Evolutionary conservation across 2,329 filamentous ascomycete species (phyloP).

Genomic region (Neurospora crassa): DNA sequence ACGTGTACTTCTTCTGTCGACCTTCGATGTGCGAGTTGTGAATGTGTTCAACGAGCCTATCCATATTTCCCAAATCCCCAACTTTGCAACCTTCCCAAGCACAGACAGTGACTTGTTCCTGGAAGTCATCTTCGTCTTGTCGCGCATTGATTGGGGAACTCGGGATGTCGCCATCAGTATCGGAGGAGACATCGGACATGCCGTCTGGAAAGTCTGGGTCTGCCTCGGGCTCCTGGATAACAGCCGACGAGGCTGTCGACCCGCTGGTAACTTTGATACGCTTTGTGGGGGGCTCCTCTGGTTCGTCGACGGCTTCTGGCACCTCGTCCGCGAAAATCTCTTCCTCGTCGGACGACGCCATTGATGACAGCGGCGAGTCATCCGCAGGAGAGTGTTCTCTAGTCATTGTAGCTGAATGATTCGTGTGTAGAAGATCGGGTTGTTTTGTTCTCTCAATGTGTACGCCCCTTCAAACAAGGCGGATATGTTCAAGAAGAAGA

Average conservation of each 20-base stretch:
- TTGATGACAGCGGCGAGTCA: constrained; percentile 39
- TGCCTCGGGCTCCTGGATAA: constrained; percentile 34
- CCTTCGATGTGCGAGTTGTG: constrained; percentile 92
- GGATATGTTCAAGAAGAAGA: not conserved
- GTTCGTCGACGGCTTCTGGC: constrained; percentile 31
- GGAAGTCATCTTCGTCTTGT: constrained; percentile 63
- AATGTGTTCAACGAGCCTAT: constrained; percentile 70
- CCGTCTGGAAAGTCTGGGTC: constrained; percentile 45
- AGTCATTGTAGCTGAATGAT: constrained; percentile 10
- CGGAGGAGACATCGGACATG: constrained; percentile 71
- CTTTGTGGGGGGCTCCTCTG: constrained; percentile 33
- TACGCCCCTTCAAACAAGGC: not conserved
- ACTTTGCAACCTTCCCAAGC: constrained; percentile 67
- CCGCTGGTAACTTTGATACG: constrained; percentile 36
- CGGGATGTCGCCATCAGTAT: constrained; percentile 79
- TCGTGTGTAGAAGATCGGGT: not conserved
- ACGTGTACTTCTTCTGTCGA: constrained; percentile 94
- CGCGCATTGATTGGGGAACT: constrained; percentile 59
- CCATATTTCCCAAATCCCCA: constrained; percentile 70
- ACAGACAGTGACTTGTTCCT: constrained; percentile 70
- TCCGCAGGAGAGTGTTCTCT: constrained; percentile 26
- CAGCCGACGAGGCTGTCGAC: constrained; percentile 36
- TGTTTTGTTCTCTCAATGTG: not conserved
- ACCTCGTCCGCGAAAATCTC: constrained; percentile 33
- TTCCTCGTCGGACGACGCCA: constrained; percentile 35